A percentile compares a stretch with the other conserved stretches of the same genome.
Conservation (phyloP, 768 basidiomycete species). For the Kwoniella newhampshirensis region DNA sequence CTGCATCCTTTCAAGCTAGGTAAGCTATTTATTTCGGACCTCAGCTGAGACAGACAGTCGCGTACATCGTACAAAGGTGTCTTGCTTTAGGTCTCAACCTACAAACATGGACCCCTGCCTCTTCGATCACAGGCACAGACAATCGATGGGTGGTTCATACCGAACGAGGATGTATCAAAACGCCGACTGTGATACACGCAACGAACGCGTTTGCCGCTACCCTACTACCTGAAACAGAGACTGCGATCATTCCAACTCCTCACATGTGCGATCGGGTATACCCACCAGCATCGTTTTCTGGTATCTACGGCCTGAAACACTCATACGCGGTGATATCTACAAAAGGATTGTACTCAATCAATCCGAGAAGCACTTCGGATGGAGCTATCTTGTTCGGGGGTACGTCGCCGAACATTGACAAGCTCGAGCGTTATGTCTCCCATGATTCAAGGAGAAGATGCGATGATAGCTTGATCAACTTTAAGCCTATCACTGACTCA, state of each 20-base stretch:
- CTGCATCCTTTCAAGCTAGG: constrained; percentile 28
- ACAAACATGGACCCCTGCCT: constrained; percentile 30
- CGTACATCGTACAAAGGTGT: constrained; percentile 24
- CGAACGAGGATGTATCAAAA: constrained; percentile 63
- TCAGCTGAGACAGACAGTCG: constrained; percentile 11
- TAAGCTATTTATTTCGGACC: neutral
- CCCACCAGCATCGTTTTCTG: constrained; percentile 42
- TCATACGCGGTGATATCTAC: constrained; percentile 27
- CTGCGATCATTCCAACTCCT: constrained; percentile 31
- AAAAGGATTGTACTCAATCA: constrained; percentile 25
- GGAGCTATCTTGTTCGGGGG: constrained; percentile 32
- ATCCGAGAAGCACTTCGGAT: constrained; percentile 20
- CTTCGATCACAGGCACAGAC: constrained; percentile 42
- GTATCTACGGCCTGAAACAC: constrained; percentile 24
- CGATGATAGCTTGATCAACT: constrained; percentile 31
- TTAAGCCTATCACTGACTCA: constrained; percentile 40
- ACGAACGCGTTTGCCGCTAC: constrained; percentile 81
- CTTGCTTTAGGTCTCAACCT: constrained; percentile 39
- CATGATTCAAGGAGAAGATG: constrained; percentile 16
- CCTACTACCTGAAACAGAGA: constrained; percentile 66
- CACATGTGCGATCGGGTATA: constrained; percentile 50
- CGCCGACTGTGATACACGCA: constrained; percentile 73
- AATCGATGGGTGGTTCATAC: constrained; percentile 62
- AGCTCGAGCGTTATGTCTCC: constrained; percentile 24
- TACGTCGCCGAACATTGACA: constrained; percentile 18